Evolutionary conservation across 2,329 filamentous ascomycete genomes (phyloP), one percentile per base, ranked within the genome.

Genomic region (Magnaporthiopsis rhizophila): DNA sequence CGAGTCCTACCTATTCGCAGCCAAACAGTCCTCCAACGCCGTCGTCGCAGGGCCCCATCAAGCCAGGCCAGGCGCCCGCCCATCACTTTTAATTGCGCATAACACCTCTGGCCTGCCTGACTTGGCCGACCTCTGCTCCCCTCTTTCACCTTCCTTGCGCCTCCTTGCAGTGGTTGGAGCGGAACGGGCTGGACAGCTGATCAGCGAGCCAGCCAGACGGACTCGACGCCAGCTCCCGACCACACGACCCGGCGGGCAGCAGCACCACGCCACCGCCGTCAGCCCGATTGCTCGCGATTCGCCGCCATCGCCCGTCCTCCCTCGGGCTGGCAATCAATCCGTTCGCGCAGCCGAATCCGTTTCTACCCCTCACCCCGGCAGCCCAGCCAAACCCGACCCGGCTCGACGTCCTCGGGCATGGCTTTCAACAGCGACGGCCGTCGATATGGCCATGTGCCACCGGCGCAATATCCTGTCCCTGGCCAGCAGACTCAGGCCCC

Each of bases 361-460:
- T 53, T 24, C 21, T 53, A 11, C 45, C 45, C 45, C 45, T 53
- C 45, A 7, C 45, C 3, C 21, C 45, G n/a, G 21, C n/a, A 7
- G 45, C 45, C n/a, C n/a, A 21, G 45, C 45, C 21, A 7, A 21
- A 53, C 45, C 45, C 45, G 45, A 53, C 18, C 13, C 45, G 45
- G 7, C 21, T 24, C 45, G 45, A 53, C 7, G 4, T 53, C 45
- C 45, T 34, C 34, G 71, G 66, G 53, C 70, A 89, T 89, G 86
- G 88, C 86, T 64, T 89, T 88, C 72, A 83, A 87, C 69, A 24
- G 18, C 45, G 81, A 83, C 70, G 83, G 85, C 72, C 81, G 84
- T 74, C 83, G 86, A 59, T 89, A 88, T 70, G 86, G 86, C 76
- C 84, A 88, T 75, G 77, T 89, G 62, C 86, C 86, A 67, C 86